phyloP scores from a whole-genome alignment of 768 basidiomycete genomes.

The Podaxis carcinomalis region DNA sequence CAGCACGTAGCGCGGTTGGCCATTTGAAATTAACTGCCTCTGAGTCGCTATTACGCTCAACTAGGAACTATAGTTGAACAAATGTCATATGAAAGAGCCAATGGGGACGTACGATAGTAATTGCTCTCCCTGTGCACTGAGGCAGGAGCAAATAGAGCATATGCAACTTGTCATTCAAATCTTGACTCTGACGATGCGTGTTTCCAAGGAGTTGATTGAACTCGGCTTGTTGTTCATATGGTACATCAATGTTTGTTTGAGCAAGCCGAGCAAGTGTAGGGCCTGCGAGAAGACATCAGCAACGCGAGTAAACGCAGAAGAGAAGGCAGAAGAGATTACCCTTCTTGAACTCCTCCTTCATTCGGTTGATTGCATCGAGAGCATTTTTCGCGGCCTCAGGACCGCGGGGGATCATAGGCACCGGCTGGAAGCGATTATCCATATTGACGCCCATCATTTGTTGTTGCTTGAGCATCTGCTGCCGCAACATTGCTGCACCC shows the following conservation, averaged over 20 bases:
- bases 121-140: slow-evolving; percentile 41
- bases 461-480: slow-evolving; percentile 12
- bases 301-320: neutral
- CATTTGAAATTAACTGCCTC: slow-evolving; percentile 29
- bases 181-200: slow-evolving; percentile 36
- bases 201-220: slow-evolving; percentile 49
- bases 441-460: slow-evolving; percentile 4
- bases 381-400: slow-evolving; percentile 5
- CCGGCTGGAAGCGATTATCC: neutral
- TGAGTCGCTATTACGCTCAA: slow-evolving; percentile 43
- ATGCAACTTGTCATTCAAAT: slow-evolving; percentile 48
- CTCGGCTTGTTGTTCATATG: slow-evolving; percentile 50
- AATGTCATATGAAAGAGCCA: neutral
- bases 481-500: neutral
- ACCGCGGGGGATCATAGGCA: neutral
- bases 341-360: slow-evolving; percentile 10
- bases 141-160: slow-evolving; percentile 43
- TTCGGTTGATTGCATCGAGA: slow-evolving; percentile 1
- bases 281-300: slow-evolving; percentile 4
- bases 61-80: slow-evolving; percentile 22
- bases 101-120: slow-evolving; percentile 47
- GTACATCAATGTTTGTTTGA: slow-evolving; percentile 28
- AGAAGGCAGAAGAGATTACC: slow-evolving; percentile 13
- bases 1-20: slow-evolving; percentile 39
- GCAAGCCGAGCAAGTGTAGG: neutral